Conservation (phyloP, 2,329 filamentous ascomycete species). For the Colletotrichum melonis region DNA sequence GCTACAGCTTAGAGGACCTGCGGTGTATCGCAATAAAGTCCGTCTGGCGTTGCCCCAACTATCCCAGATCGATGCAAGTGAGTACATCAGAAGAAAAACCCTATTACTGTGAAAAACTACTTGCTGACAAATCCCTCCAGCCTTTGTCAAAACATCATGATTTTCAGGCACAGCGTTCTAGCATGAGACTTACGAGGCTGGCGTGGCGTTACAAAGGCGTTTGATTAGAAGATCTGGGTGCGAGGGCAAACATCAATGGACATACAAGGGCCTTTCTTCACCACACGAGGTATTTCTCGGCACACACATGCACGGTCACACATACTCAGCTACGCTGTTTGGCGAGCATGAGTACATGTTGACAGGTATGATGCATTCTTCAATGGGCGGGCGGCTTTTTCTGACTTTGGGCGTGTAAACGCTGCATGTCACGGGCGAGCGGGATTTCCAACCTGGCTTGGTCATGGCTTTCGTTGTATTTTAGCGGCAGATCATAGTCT, state of each 20-base stretch:
- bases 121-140: constrained; percentile 22
- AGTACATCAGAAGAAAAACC: constrained; percentile 56
- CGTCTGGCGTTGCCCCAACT: constrained; percentile 87
- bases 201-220: constrained; percentile 33
- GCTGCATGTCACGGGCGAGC: background rate
- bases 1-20: constrained; percentile 81
- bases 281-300: constrained; percentile 23
- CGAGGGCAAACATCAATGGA: background rate
- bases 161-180: background rate
- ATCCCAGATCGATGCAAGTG: constrained; percentile 96
- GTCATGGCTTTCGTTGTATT: constrained; percentile 31
- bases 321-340: background rate
- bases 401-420: constrained; percentile 6
- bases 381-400: constrained; percentile 13
- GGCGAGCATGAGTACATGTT: background rate
- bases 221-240: constrained; percentile 14
- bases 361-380: constrained; percentile 5
- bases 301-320: background rate
- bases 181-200: constrained; percentile 25
- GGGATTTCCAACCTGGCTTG: constrained; percentile 9
- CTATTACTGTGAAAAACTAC: background rate
- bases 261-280: constrained; percentile 11
- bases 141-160: constrained; percentile 37
- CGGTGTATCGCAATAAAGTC: constrained; percentile 94
- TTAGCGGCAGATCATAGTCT: constrained; percentile 32